These are phyloP conservation scores for Lodderomyces metapsilosis DNA, from an alignment of 1,139 yeast genomes.

Conservation along the genomic window DNA sequence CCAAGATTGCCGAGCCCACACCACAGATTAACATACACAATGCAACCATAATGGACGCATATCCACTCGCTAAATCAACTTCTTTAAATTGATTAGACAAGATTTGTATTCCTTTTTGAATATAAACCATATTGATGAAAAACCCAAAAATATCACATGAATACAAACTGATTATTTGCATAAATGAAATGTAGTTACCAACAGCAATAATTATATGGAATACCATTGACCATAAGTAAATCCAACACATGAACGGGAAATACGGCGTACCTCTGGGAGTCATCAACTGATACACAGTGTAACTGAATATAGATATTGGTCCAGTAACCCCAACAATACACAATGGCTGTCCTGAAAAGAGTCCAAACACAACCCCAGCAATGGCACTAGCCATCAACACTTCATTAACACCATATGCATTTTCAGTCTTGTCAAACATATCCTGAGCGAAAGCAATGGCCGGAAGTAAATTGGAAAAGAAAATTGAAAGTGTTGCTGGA, in stretches of 20 bases:
- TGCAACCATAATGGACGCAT: constrained; percentile 72
- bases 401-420: constrained; percentile 89
- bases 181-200: constrained; percentile 64
- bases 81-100: constrained; percentile 64
- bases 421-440: constrained; percentile 86
- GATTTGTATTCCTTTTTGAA: constrained; percentile 88
- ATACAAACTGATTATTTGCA: constrained; percentile 73
- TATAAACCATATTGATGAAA: constrained; percentile 85
- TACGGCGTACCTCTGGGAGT: constrained; percentile 64
- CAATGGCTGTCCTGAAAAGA: constrained; percentile 84
- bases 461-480: constrained; percentile 86
- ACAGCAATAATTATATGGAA: constrained; percentile 75
- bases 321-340: constrained; percentile 99
- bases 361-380: constrained; percentile 87
- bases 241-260: constrained; percentile 95
- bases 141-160: constrained; percentile 94
- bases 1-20: constrained; percentile 58
- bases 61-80: constrained; percentile 56
- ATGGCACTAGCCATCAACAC: constrained; percentile 79
- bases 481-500: constrained; percentile 79
- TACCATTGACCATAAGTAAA: constrained; percentile 86
- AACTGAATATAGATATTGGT: constrained; percentile 87
- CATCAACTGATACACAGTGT: constrained; percentile 83
- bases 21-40: constrained; percentile 76
- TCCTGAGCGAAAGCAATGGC: constrained; percentile 97